Base-by-base conservation (phyloP, 2,329 filamentous ascomycete genomes). In the Penicillium sp. region DNA sequence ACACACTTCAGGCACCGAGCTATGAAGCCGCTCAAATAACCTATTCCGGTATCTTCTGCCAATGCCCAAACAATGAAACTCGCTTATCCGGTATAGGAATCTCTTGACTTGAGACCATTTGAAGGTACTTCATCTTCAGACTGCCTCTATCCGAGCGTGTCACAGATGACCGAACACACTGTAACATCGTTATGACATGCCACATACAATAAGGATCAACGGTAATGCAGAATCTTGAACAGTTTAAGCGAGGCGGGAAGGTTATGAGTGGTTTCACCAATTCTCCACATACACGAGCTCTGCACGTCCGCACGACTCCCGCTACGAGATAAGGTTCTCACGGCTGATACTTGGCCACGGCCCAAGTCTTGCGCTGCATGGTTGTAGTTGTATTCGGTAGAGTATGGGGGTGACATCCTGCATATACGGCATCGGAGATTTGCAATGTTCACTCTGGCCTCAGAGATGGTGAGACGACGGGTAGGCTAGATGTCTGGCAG, bases 1-100 rank as follows among this genome's bases (percentile, higher is more conserved):
- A 34, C 35, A 52, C 48, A 39, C 27, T 45, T 48, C 48, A 51
- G 48, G 50, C 42, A 51, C 46, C 39, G 40, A 51, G 30, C 39
- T 39, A 40, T 22, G 45, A 30, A 23, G 11, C 32, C 32, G 30
- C 10, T 12, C 22, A 33, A 31, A 30, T 32, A 25, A 11, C 14
- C 34, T 37, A 12, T 17, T 8, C 5, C 12, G 23, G 11, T 15
- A 16, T 33, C n/a, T 15, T 27, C 12, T 18, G 11, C 17, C 18
- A n/a, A n/a, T n/a, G n/a, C n/a, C n/a, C n/a, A n/a, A n/a, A n/a
- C n/a, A n/a, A n/a, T n/a, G n/a, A n/a, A n/a, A n/a, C n/a, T n/a
- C n/a, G n/a, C n/a, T n/a, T n/a, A n/a, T n/a, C n/a, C n/a, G n/a
- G n/a, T n/a, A n/a, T 17, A n/a, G 6, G n/a, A 25, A 15, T 12